Base-by-base conservation (phyloP, 2,329 filamentous ascomycete species). In the Lachnellula hyalina region DNA sequence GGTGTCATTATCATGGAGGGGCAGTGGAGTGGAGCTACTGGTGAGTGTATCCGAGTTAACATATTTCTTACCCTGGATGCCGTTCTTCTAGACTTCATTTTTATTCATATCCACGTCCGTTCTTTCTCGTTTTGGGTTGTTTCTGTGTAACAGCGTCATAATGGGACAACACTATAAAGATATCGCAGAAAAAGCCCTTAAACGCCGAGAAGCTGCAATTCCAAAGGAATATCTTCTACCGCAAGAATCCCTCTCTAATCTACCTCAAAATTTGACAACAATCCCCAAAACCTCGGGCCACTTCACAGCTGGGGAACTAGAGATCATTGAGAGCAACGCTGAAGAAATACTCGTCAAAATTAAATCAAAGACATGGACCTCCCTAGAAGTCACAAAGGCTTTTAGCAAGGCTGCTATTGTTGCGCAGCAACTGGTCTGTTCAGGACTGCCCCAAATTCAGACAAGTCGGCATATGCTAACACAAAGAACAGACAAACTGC, bases 341-440 rank as follows among this genome's bases (percentile, higher is more conserved):
- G 61, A 64, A 9, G 61, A 65, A 9, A 71, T 73, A 41, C 58
- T 73, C 1, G 44, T 63, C 4, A 70, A 72, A 42, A 66, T 74
- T 21, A 61, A 60, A 40, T 60, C 61, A 4, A 68, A 68, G 23
- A 66, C 68, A 67, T 80, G 77, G 73, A 80, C 72, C 5, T 75
- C 80, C 55, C 72, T 76, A 51, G 70, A 78, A 52, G 78, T 83
- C 7, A 76, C 77, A 2, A 69, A 65, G 51, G 77, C 77, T 0
- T 82, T 82, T 60, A 81, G 77, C 61, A 82, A 82, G 65, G 69
- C 76, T 28, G 77, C 79, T 4, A 72, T 77, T 4, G 76, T 78
- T 19, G 79, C 79, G 7, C 79, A 82, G 59, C 79, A 82, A 67
- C 61, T 82, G 61, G 77, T 80, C 68, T 17, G 61, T 59, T 45